Evolutionary conservation across 306 rosid genomes (phyloP).

Genomic region (Calophaca sinica): DNA sequence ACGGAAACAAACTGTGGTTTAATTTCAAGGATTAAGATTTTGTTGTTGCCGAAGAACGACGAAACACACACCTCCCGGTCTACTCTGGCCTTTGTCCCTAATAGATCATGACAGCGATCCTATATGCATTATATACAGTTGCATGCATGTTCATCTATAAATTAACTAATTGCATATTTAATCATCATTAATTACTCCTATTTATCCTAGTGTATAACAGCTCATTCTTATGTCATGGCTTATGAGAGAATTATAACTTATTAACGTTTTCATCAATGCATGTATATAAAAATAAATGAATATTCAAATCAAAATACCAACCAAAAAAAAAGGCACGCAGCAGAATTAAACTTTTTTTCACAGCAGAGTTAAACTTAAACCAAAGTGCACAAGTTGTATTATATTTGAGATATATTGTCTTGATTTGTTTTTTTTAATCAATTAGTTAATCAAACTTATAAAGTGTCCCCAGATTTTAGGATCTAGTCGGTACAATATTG

Average conservation of each 20-base stretch:
- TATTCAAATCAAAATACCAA: no score
- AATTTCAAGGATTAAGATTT: slow-evolving; percentile 72
- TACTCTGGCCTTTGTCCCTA: slow-evolving; percentile 58
- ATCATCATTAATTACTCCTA: slow-evolving; percentile 10
- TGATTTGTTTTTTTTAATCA: no score
- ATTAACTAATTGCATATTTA: slow-evolving; percentile 40
- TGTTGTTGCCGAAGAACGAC: slow-evolving; percentile 63
- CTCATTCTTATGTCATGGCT: slow-evolving; percentile 46
- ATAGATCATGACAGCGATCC: slow-evolving; percentile 20
- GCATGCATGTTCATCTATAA: slow-evolving; percentile 34
- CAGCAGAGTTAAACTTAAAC: no score
- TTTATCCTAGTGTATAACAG: slow-evolving; percentile 55
- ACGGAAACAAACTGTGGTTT: slow-evolving; percentile 48
- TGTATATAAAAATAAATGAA: no score
- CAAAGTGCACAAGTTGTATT: no score
- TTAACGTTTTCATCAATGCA: no score
- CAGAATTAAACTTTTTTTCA: no score
- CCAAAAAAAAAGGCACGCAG: no score
- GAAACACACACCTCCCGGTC: slow-evolving; percentile 58
- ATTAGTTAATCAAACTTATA: no score
- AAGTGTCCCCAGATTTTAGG: slow-evolving; percentile 47
- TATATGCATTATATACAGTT: slow-evolving; percentile 34
- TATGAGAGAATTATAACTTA: background rate
- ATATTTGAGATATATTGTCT: no score
- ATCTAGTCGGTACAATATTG: slow-evolving; percentile 36